Percentiles rank a stretch among this genome's conserved stretches.
Conservation (phyloP, 1,139 yeast genomes). For the Trichomonascaceae sp. region DNA sequence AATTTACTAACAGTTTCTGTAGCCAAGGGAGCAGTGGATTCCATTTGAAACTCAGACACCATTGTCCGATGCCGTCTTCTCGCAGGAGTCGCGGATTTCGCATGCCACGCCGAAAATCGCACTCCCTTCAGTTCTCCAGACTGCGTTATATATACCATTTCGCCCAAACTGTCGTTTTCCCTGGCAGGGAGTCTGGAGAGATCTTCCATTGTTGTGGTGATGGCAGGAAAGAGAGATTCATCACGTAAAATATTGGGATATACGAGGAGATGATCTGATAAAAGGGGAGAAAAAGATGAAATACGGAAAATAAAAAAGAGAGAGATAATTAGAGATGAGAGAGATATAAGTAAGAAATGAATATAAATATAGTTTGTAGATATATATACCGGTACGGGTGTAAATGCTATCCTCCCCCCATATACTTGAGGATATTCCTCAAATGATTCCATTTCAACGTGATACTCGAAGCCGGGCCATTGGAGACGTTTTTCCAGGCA, state of each 20-base stretch:
- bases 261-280: neutral
- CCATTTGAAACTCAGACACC: neutral
- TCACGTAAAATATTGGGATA: neutral
- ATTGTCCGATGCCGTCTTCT: neutral
- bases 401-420: neutral
- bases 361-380: no score
- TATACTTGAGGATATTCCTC: conserved; percentile 5
- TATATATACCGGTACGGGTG: no score
- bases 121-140: neutral
- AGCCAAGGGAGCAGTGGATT: neutral
- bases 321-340: no score
- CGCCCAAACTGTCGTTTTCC: neutral
- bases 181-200: neutral
- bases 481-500: conserved; percentile 5
- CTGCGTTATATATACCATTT: neutral
- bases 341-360: no score
- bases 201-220: neutral
- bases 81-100: neutral
- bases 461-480: conserved; percentile 7
- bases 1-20: neutral
- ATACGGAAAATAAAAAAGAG: no score
- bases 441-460: conserved; percentile 11
- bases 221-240: neutral
- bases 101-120: neutral
- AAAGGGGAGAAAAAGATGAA: no score